phyloP scores from a whole-genome alignment of 257 asterid genomes.

The Vinca minor region DNA sequence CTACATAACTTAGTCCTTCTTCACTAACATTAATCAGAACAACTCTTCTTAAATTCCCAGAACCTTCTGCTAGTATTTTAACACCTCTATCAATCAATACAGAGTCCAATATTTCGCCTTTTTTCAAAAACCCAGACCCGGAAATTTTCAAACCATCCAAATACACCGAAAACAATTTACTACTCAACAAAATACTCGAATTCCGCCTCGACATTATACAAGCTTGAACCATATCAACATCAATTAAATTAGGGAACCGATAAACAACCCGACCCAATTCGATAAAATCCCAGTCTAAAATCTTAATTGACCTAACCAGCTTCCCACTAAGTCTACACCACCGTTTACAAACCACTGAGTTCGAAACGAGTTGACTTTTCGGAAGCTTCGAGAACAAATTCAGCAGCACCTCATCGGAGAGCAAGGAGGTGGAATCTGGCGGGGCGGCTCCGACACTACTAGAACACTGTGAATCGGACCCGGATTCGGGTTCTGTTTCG shows the following conservation, averaged over 20 bases:
- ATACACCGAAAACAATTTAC: slow-evolving; percentile 39
- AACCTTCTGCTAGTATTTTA: slow-evolving; percentile 60
- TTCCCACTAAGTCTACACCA: slow-evolving; percentile 71
- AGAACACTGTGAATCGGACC: slow-evolving; percentile 19
- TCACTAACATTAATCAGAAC: slow-evolving; percentile 57
- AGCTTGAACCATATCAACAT: slow-evolving; percentile 46
- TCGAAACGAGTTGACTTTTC: slow-evolving; percentile 41
- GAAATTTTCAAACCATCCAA: slow-evolving; percentile 36
- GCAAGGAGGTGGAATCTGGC: slow-evolving; percentile 37
- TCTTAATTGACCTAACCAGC: slow-evolving; percentile 47
- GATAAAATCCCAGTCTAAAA: slow-evolving; percentile 83
- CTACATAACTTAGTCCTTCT: slow-evolving; percentile 56
- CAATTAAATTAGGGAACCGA: slow-evolving; percentile 68
- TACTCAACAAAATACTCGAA: slow-evolving; percentile 62
- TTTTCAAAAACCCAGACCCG: slow-evolving; percentile 40
- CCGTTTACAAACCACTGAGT: slow-evolving; percentile 73
- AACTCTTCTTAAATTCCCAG: slow-evolving; percentile 47
- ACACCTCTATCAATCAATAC: slow-evolving; percentile 58
- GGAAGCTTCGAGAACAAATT: slow-evolving; percentile 42
- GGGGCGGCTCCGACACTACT: background rate
- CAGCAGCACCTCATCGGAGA: slow-evolving; percentile 56
- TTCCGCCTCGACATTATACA: slow-evolving; percentile 37
- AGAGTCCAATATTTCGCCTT: slow-evolving; percentile 39
- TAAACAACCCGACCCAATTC: slow-evolving; percentile 70
- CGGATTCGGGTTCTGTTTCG: slow-evolving; percentile 44